phyloP scores from a whole-genome alignment of 2,329 filamentous ascomycete species.

The Penicillium concentricum region DNA sequence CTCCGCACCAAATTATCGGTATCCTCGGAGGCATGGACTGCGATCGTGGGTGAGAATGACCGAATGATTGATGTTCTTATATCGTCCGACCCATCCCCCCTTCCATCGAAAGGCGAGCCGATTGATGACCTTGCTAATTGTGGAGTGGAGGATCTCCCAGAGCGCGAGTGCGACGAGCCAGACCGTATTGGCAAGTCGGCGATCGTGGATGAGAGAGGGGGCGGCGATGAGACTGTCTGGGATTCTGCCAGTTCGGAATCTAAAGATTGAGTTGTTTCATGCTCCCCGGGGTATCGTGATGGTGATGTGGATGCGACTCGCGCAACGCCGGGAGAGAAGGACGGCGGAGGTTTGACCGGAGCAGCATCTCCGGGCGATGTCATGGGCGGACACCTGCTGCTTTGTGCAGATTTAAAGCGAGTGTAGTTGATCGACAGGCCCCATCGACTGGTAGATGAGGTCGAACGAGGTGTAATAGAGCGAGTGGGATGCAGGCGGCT shows the following conservation, averaged over 20 bases:
- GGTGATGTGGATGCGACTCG: slow-evolving; percentile 62
- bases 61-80: slow-evolving; percentile 68
- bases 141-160: slow-evolving; percentile 56
- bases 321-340: slow-evolving; percentile 66
- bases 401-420: slow-evolving; percentile 23
- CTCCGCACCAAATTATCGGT: slow-evolving; percentile 75
- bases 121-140: slow-evolving; percentile 49
- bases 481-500: slow-evolving; percentile 4
- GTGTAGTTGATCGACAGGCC: slow-evolving; percentile 24
- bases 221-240: slow-evolving; percentile 58
- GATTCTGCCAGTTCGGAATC: slow-evolving; percentile 50
- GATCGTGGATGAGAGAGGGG: slow-evolving; percentile 57
- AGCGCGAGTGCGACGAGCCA: slow-evolving; percentile 63
- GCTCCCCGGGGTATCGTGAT: slow-evolving; percentile 52
- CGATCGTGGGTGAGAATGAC: slow-evolving; percentile 85
- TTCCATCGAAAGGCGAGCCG: slow-evolving; percentile 52
- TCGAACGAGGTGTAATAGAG: slow-evolving; percentile 1
- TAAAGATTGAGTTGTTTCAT: slow-evolving; percentile 51
- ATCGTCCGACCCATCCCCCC: slow-evolving; percentile 55
- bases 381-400: slow-evolving; percentile 59
- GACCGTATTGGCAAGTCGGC: slow-evolving; percentile 68
- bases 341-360: slow-evolving; percentile 66
- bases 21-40: slow-evolving; percentile 81
- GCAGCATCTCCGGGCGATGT: slow-evolving; percentile 65
- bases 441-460: slow-evolving; percentile 28